Percentiles rank a stretch among this genome's conserved stretches.
phyloP scores from a whole-genome alignment of 441 rosid genomes.

The Populus trichocarpa region DNA sequence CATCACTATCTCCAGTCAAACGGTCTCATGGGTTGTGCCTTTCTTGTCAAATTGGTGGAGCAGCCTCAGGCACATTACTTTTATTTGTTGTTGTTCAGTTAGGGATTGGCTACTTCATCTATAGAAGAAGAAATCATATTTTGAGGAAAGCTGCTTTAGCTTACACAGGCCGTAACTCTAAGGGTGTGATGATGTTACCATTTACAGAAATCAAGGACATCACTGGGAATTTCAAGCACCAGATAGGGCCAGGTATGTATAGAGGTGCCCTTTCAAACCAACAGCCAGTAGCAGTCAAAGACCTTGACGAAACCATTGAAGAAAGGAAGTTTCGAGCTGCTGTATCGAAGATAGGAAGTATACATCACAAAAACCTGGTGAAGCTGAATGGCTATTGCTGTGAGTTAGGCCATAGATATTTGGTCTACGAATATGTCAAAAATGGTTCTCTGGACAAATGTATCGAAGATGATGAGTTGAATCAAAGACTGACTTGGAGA shows the following conservation, averaged over 20 bases:
- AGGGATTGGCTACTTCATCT: constrained; percentile 41
- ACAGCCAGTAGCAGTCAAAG: constrained; percentile 50
- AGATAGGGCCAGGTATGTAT: constrained; percentile 51
- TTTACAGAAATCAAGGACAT: constrained; percentile 56
- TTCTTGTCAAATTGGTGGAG: constrained; percentile 58
- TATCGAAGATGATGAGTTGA: constrained; percentile 46
- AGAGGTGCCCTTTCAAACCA: constrained; percentile 55
- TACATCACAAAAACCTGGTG: constrained; percentile 68
- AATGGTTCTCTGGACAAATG: constrained; percentile 54
- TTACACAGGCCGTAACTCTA: constrained; percentile 34
- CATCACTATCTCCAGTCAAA: constrained; percentile 21
- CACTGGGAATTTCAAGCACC: constrained; percentile 51
- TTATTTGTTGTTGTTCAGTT: constrained; percentile 51
- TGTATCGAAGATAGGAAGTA: constrained; percentile 61
- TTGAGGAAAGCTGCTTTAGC: constrained; percentile 44
- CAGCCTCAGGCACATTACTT: constrained; percentile 46
- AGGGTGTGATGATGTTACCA: constrained; percentile 56
- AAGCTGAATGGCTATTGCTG: constrained; percentile 79
- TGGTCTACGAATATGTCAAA: constrained; percentile 62
- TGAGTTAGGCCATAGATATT: constrained; percentile 47
- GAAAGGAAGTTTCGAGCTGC: constrained; percentile 67
- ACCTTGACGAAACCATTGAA: constrained; percentile 43
- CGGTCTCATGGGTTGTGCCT: constrained; percentile 35
- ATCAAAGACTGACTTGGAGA: constrained; percentile 60
- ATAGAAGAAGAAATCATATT: constrained; percentile 37